phyloP scores from a whole-genome alignment of 768 basidiomycete genomes.

The Podaxis sp. region DNA sequence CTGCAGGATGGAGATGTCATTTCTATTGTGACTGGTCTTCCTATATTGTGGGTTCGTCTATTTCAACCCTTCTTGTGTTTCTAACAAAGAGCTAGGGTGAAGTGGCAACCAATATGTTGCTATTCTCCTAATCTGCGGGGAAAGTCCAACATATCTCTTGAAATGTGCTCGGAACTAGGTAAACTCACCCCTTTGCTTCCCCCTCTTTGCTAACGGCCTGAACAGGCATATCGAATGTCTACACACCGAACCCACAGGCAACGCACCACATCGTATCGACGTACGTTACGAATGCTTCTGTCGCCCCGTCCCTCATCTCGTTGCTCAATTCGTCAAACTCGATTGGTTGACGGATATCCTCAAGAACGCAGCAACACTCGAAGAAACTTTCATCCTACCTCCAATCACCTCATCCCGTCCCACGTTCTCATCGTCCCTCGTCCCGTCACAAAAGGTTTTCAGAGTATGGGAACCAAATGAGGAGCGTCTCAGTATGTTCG shows the following conservation, averaged over 20 bases:
- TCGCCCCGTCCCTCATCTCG: constrained; percentile 56
- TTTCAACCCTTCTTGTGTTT: neutral
- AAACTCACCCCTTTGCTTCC: neutral
- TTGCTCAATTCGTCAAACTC: constrained; percentile 54
- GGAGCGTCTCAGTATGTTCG: constrained; percentile 52
- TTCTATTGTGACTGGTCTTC: constrained; percentile 36
- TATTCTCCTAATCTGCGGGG: constrained; percentile 35
- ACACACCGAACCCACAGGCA: constrained; percentile 36
- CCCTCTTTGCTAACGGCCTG: neutral
- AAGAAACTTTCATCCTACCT: constrained; percentile 49
- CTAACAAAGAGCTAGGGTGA: constrained; percentile 29
- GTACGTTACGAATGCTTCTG: constrained; percentile 41
- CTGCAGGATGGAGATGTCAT: constrained; percentile 54
- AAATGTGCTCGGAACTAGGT: constrained; percentile 54
- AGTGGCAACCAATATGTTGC: constrained; percentile 49
- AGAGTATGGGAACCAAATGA: constrained; percentile 68
- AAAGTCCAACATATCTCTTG: constrained; percentile 30
- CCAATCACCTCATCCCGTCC: constrained; percentile 54
- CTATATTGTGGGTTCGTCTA: constrained; percentile 38
- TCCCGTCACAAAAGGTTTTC: constrained; percentile 42
- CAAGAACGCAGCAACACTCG: constrained; percentile 38
- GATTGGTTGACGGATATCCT: constrained; percentile 68
- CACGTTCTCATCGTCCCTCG: constrained; percentile 45
- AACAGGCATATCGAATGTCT: constrained; percentile 53
- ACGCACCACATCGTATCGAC: constrained; percentile 64